Conservation (phyloP, 2,329 filamentous ascomycete genomes). For the Ophiobolus disseminans region DNA sequence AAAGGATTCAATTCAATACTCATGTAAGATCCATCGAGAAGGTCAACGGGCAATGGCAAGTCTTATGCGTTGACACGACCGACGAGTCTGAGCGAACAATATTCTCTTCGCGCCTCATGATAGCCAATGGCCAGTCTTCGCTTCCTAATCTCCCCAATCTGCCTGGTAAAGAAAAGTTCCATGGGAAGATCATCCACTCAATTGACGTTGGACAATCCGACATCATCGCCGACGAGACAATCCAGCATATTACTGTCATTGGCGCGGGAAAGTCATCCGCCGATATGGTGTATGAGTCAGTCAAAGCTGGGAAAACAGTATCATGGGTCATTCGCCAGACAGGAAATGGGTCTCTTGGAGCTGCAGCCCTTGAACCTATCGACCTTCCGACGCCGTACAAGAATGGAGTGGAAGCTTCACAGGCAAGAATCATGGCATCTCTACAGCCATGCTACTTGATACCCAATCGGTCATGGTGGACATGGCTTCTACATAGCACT, state of each 20-base stretch:
- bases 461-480: constrained; percentile 13
- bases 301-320: constrained; percentile 43
- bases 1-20: constrained; percentile 17
- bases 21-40: constrained; percentile 12
- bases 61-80: not conserved
- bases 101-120: constrained; percentile 15
- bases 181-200: constrained; percentile 40
- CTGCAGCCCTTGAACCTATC: constrained; percentile 32
- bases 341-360: constrained; percentile 31
- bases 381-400: constrained; percentile 12
- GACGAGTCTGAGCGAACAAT: not conserved
- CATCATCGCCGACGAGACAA: constrained; percentile 19
- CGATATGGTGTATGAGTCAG: constrained; percentile 48
- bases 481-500: constrained; percentile 19
- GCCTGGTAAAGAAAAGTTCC: constrained; percentile 31
- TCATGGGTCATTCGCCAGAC: constrained; percentile 43
- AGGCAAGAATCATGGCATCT: constrained; percentile 12
- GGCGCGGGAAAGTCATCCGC: constrained; percentile 50
- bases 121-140: constrained; percentile 30
- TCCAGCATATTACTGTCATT: constrained; percentile 40
- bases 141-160: constrained; percentile 37
- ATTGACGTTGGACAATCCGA: constrained; percentile 42
- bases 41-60: constrained; percentile 9
- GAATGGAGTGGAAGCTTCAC: constrained; percentile 9
- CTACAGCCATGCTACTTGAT: constrained; percentile 15